Percentiles rank a stretch among this genome's conserved stretches.
phyloP scores from a whole-genome alignment of 2,329 filamentous ascomycete species.

The Penicillium sp. region DNA sequence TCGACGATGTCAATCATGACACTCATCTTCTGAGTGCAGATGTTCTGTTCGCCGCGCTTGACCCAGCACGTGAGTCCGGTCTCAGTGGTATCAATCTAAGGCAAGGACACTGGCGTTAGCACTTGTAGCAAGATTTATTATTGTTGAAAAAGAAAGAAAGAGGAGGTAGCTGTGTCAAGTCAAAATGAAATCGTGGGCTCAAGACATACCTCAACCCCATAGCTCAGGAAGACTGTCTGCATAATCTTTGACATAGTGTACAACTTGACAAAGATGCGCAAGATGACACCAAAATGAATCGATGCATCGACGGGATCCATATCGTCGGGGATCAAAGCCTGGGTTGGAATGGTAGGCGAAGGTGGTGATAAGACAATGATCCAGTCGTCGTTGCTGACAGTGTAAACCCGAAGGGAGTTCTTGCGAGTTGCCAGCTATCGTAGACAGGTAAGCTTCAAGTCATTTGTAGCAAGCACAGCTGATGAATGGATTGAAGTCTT shows the following conservation, averaged over 20 bases:
- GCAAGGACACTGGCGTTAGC: neutral
- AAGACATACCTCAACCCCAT: conserved; percentile 35
- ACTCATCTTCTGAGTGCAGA: conserved; percentile 28
- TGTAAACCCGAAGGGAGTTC: conserved; percentile 27
- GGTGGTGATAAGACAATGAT: conserved; percentile 15
- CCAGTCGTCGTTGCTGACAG: conserved; percentile 35
- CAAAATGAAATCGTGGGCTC: neutral
- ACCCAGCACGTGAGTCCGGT: conserved; percentile 35
- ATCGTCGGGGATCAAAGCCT: conserved; percentile 18
- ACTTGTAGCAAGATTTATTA: neutral
- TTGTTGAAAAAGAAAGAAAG: neutral
- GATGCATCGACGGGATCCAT: conserved; percentile 17
- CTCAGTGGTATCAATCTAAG: conserved; percentile 32
- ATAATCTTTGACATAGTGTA: conserved; percentile 40
- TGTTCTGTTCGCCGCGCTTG: conserved; percentile 29
- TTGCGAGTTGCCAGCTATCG: neutral
- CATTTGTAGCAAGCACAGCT: neutral
- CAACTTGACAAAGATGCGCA: conserved; percentile 34
- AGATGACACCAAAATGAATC: conserved; percentile 29
- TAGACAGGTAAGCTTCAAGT: neutral
- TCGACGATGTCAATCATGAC: conserved; percentile 37
- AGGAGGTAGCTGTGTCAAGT: neutral
- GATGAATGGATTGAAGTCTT: neutral
- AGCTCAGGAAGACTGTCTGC: conserved; percentile 32
- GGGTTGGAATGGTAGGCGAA: conserved; percentile 8